A percentile compares a stretch with the other conserved stretches of the same genome.
Conservation (phyloP, 768 basidiomycete species). For the Heimioporus sp. region DNA sequence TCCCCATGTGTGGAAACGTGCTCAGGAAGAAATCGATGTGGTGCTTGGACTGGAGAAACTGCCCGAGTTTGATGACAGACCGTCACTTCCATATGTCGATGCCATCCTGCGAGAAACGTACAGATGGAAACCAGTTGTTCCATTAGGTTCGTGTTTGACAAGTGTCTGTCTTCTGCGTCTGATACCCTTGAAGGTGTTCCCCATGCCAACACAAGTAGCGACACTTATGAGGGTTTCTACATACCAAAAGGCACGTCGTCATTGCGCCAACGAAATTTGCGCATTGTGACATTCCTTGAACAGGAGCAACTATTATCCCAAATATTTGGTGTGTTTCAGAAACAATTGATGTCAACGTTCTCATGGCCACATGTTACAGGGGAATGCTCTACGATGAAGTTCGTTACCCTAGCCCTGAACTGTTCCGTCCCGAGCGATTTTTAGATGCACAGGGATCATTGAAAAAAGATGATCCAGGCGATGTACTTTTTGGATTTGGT, state of each 20-base stretch:
- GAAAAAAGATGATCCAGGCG: slow-evolving; percentile 1
- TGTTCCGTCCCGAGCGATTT: slow-evolving; percentile 14
- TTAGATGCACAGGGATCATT: background rate
- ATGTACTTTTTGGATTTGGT: slow-evolving; percentile 11
- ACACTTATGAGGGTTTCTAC: slow-evolving; percentile 42
- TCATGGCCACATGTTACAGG: background rate
- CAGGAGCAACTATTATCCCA: slow-evolving; percentile 4
- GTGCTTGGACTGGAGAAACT: background rate
- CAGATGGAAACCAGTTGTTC: slow-evolving; percentile 4
- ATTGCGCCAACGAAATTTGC: no score
- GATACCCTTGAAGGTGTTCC: slow-evolving; percentile 1
- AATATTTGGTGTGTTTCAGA: slow-evolving; percentile 8
- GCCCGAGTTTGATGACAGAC: background rate
- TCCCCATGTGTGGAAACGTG: slow-evolving; percentile 11
- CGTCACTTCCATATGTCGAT: slow-evolving; percentile 5
- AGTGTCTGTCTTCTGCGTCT: background rate
- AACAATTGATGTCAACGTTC: no score
- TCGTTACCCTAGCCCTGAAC: slow-evolving; percentile 9
- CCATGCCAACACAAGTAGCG: slow-evolving; percentile 32
- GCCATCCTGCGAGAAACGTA: slow-evolving; percentile 7
- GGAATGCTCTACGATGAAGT: slow-evolving; percentile 4
- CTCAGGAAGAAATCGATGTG: slow-evolving; percentile 10
- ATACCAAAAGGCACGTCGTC: slow-evolving; percentile 44
- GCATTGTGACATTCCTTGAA: background rate
- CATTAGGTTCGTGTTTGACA: background rate